Evolutionary conservation across 75 land plant genomes (phyloP).

Genomic region (Selaginella tamariscina): DNA sequence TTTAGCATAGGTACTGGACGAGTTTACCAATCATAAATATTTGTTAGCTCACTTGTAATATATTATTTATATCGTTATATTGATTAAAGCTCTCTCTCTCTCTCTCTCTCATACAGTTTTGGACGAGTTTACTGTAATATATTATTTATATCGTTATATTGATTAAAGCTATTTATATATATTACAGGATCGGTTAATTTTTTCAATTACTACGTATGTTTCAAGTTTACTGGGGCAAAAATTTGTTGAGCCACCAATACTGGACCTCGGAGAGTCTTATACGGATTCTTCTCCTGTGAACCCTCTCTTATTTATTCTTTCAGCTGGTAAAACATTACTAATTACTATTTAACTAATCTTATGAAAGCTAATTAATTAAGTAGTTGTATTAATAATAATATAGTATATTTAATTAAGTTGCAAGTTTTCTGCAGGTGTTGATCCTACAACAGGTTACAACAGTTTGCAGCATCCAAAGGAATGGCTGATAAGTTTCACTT

Average conservation of each 20-base stretch:
- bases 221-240: conserved; percentile 24
- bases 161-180: neutral
- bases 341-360: neutral
- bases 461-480: conserved; percentile 24
- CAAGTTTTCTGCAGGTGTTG: conserved; percentile 17
- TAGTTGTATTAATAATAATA: neutral
- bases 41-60: too few species aligned
- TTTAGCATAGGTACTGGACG: too few species aligned
- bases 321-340: conserved; percentile 19
- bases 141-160: neutral
- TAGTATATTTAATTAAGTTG: neutral
- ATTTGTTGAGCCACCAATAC: conserved; percentile 27
- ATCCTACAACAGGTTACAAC: conserved; percentile 27
- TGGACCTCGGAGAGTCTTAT: conserved; percentile 20
- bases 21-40: too few species aligned
- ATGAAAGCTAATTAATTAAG: neutral
- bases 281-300: conserved; percentile 20
- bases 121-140: too few species aligned
- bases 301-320: conserved; percentile 26
- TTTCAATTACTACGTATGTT: conserved; percentile 21
- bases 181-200: conserved; percentile 26
- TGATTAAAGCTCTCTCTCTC: too few species aligned
- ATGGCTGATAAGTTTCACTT: conserved; percentile 21
- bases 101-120: too few species aligned
- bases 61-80: too few species aligned